Conservation (phyloP, 225 moss, liverwort and hornwort species). For the Straminergon stramineum region DNA sequence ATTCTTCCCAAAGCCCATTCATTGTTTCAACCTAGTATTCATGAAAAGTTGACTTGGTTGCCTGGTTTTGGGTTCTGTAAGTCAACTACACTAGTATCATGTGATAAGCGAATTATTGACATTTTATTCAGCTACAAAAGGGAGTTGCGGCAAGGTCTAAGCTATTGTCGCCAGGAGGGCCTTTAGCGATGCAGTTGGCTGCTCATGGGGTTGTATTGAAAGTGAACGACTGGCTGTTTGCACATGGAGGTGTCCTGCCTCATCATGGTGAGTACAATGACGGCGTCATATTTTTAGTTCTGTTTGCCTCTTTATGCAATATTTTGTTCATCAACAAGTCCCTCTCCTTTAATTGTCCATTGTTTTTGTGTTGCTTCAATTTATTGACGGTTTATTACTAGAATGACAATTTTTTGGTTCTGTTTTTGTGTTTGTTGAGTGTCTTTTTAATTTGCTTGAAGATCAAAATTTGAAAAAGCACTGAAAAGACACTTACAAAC, state of each 20-base stretch:
- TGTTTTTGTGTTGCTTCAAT: background rate
- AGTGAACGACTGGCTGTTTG: constrained; percentile 91
- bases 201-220: constrained; percentile 87
- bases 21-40: background rate
- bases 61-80: background rate
- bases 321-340: background rate
- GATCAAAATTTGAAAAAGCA: background rate
- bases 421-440: background rate
- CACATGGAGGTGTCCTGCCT: constrained; percentile 93
- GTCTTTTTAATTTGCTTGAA: background rate
- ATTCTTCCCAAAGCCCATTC: background rate
- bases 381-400: background rate
- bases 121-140: constrained; percentile 47
- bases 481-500: background rate
- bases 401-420: too few species aligned
- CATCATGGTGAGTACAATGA: constrained; percentile 60
- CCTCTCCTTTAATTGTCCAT: background rate
- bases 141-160: constrained; percentile 54
- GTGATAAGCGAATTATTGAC: background rate
- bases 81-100: background rate
- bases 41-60: background rate
- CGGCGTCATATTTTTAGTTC: background rate
- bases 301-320: background rate
- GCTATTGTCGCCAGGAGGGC: constrained; percentile 78
- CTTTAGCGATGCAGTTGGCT: constrained; percentile 68